Evolutionary conservation across 2,329 filamentous ascomycete species (phyloP).

Genomic region (Laburnicola sp.): DNA sequence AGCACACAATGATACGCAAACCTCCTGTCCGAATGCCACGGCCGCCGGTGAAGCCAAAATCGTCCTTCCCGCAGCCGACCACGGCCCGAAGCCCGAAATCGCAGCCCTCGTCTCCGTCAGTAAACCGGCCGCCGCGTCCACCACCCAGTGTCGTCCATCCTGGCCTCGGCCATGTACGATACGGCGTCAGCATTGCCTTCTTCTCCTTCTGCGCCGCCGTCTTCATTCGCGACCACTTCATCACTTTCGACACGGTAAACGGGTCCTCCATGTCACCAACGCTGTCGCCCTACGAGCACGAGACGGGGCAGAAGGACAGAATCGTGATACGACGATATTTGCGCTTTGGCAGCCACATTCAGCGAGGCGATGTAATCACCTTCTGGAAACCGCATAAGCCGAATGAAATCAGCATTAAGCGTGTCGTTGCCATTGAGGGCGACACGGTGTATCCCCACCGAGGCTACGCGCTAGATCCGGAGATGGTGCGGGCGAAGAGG

Average conservation of each 20-base stretch:
- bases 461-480: constrained; percentile 52
- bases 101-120: constrained; percentile 8
- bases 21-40: constrained; percentile 22
- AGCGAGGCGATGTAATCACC: constrained; percentile 51
- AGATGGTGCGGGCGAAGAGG: constrained; percentile 10
- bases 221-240: constrained; percentile 47
- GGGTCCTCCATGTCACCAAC: constrained; percentile 53
- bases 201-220: constrained; percentile 21
- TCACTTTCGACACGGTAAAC: constrained; percentile 43
- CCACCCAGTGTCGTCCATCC: background rate
- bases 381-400: constrained; percentile 65
- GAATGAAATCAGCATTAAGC: constrained; percentile 73
- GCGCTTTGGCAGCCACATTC: constrained; percentile 22
- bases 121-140: background rate
- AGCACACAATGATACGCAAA: constrained; percentile 35
- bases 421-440: constrained; percentile 78
- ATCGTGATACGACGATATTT: constrained; percentile 41
- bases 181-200: constrained; percentile 18
- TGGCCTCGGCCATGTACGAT: constrained; percentile 11
- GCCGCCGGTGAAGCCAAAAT: constrained; percentile 5
- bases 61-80: constrained; percentile 3
- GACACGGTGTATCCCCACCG: constrained; percentile 64
- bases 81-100: constrained; percentile 10
- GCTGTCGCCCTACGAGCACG: constrained; percentile 47
- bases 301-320: constrained; percentile 44